phyloP scores from a whole-genome alignment of 2,329 filamentous ascomycete genomes.

The Cercospora nicotianae region DNA sequence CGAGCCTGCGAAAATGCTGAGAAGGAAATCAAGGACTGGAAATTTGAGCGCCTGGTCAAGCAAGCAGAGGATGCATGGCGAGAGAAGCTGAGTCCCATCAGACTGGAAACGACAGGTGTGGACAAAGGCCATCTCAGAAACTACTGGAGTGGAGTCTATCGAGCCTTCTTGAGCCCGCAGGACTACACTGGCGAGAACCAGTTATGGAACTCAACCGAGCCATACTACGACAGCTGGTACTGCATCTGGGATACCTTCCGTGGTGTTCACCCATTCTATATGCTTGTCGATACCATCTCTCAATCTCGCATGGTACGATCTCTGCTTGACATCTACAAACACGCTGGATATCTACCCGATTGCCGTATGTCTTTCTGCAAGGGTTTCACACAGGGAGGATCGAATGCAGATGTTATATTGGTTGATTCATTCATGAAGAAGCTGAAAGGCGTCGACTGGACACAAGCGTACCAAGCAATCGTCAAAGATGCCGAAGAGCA shows the following conservation, averaged over 20 bases:
- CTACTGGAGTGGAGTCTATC: conserved; percentile 48
- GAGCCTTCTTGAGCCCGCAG: conserved; percentile 48
- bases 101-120: conserved; percentile 38
- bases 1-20: conserved; percentile 69
- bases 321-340: conserved; percentile 67
- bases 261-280: conserved; percentile 63
- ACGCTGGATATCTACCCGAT: conserved; percentile 71
- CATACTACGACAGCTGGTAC: conserved; percentile 56
- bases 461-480: conserved; percentile 35
- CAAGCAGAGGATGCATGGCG: conserved; percentile 44
- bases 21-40: conserved; percentile 63
- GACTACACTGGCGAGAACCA: conserved; percentile 50
- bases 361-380: conserved; percentile 73
- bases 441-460: conserved; percentile 45
- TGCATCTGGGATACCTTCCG: conserved; percentile 52
- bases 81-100: conserved; percentile 42
- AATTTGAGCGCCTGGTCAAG: conserved; percentile 56
- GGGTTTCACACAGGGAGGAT: conserved; percentile 72
- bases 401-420: conserved; percentile 70
- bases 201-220: conserved; percentile 45
- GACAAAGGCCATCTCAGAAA: conserved; percentile 39
- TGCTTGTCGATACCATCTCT: conserved; percentile 64
- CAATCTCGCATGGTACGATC: conserved; percentile 67
- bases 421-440: conserved; percentile 70
- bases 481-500: conserved; percentile 36